Evolutionary conservation across 768 basidiomycete species (phyloP).

Genomic region (Auricularia heimuer): DNA sequence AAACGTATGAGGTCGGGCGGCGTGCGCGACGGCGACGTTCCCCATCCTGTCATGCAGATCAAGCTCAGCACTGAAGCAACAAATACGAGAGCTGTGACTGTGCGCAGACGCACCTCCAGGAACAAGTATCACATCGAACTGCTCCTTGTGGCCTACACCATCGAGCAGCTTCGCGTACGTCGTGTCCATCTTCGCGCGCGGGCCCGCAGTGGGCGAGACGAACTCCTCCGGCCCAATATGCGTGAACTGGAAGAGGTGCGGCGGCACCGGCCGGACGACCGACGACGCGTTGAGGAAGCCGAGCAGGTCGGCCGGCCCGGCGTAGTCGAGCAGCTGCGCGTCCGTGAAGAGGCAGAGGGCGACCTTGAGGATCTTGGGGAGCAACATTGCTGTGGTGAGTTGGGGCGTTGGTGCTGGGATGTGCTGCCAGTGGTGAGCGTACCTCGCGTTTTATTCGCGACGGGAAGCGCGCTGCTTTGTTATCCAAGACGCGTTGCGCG

Average conservation of each 20-base stretch:
- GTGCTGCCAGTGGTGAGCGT: too few species aligned
- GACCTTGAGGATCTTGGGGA: not conserved
- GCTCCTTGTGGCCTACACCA: not conserved
- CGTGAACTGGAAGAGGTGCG: not conserved
- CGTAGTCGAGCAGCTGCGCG: slow-evolving; percentile 19
- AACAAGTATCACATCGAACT: not conserved
- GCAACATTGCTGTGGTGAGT: too few species aligned
- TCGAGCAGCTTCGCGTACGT: not conserved
- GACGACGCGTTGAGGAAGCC: slow-evolving; percentile 10
- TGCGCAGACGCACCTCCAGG: not conserved
- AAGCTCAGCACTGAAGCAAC: not conserved
- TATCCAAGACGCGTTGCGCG: too few species aligned
- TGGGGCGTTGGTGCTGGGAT: too few species aligned
- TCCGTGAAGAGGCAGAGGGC: not conserved
- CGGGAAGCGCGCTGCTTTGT: too few species aligned
- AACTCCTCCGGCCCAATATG: not conserved
- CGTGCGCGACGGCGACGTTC: not conserved
- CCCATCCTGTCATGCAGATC: not conserved
- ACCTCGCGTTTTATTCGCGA: too few species aligned
- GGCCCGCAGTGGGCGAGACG: not conserved
- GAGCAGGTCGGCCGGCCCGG: slow-evolving; percentile 25
- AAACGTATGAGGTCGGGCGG: slow-evolving; percentile 19
- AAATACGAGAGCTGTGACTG: too few species aligned
- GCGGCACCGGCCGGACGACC: not conserved
- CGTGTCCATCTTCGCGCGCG: not conserved